phyloP scores from a whole-genome alignment of 106 monocot species.

The Dioscorea dumetorum region DNA sequence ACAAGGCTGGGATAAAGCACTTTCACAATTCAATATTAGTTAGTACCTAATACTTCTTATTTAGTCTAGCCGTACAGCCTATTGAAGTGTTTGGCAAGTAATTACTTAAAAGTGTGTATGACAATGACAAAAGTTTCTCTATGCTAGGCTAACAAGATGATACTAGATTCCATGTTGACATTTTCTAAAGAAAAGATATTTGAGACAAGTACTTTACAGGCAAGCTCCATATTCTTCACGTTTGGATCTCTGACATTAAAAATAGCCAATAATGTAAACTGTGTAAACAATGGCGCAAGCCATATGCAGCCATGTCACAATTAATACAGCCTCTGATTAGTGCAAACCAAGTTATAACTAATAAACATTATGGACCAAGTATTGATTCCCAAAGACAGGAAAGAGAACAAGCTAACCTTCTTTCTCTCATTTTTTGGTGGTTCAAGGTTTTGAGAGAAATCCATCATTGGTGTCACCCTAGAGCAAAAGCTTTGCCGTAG shows the following conservation, averaged over 20 bases:
- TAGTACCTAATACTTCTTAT: too few relatives aligned
- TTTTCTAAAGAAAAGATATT: too few relatives aligned
- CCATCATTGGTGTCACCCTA: conserved; percentile 33
- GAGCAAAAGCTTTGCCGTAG: conserved; percentile 20
- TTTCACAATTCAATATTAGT: too few relatives aligned
- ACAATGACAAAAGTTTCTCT: too few relatives aligned
- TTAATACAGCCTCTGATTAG: neutral
- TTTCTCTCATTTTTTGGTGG: conserved; percentile 10
- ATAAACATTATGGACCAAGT: neutral
- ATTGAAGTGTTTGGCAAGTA: too few relatives aligned
- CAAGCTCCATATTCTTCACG: neutral
- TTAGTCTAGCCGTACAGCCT: too few relatives aligned
- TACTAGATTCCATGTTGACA: too few relatives aligned
- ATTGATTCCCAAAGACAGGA: neutral
- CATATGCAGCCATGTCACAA: too few relatives aligned
- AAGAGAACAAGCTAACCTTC: conserved; percentile 15
- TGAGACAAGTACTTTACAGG: too few relatives aligned
- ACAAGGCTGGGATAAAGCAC: too few relatives aligned
- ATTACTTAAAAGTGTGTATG: too few relatives aligned
- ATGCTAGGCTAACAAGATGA: too few relatives aligned
- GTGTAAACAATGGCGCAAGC: neutral
- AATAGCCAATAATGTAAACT: neutral
- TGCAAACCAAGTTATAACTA: neutral
- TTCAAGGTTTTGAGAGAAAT: conserved; percentile 21
- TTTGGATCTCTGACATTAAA: neutral